Conservation (phyloP, 495 filamentous ascomycete genomes). For the Penicillium dipodomyicola region DNA sequence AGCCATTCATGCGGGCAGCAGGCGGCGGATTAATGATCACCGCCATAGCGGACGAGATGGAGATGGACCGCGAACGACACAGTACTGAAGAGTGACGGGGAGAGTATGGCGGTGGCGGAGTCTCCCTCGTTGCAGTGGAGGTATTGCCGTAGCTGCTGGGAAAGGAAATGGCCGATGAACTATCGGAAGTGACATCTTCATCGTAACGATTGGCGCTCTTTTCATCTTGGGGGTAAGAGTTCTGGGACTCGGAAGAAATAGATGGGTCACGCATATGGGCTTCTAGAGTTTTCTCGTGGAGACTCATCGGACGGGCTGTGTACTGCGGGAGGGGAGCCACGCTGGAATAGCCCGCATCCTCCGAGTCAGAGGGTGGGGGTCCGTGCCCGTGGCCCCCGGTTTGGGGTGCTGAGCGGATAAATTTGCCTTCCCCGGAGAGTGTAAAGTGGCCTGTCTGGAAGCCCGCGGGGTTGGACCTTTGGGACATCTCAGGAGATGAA, state of each 20-base stretch:
- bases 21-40: slow-evolving; percentile 27
- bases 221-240: slow-evolving; percentile 26
- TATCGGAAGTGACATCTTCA: slow-evolving; percentile 38
- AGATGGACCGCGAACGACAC: slow-evolving; percentile 36
- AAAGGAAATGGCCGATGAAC: slow-evolving; percentile 45
- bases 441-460: slow-evolving; percentile 48
- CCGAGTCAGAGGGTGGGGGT: slow-evolving; percentile 21
- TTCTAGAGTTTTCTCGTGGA: slow-evolving; percentile 46
- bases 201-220: slow-evolving; percentile 34
- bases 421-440: slow-evolving; percentile 22
- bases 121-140: slow-evolving; percentile 47
- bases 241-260: slow-evolving; percentile 27
- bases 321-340: slow-evolving; percentile 44
- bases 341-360: slow-evolving; percentile 34
- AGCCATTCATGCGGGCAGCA: slow-evolving; percentile 29
- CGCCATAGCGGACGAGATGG: slow-evolving; percentile 34
- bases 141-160: slow-evolving; percentile 50
- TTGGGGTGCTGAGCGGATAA: slow-evolving; percentile 20
- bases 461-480: slow-evolving; percentile 30
- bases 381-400: slow-evolving; percentile 17
- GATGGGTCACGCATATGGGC: slow-evolving; percentile 39
- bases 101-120: slow-evolving; percentile 47
- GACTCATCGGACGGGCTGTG: slow-evolving; percentile 41
- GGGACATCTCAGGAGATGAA: slow-evolving; percentile 14
- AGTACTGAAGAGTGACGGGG: slow-evolving; percentile 30